These are phyloP conservation scores for Phoma herbarum DNA, from an alignment of 2,329 filamentous ascomycete genomes.

Conservation along the genomic window DNA sequence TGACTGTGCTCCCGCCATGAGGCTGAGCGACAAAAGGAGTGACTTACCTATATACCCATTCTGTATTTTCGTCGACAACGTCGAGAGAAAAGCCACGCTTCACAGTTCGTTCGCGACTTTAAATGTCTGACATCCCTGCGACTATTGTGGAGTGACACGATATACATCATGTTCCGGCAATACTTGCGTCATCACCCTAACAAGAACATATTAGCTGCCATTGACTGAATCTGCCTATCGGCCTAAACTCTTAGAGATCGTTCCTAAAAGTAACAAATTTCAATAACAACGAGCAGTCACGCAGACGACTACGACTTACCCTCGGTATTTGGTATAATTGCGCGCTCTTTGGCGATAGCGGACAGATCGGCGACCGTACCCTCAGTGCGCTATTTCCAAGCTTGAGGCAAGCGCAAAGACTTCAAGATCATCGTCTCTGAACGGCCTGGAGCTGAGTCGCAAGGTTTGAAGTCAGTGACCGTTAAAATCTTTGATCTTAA, in stretches of 20 bases:
- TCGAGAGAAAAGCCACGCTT: neutral
- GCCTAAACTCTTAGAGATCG: neutral
- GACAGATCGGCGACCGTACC: neutral
- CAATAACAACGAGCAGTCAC: neutral
- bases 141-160: neutral
- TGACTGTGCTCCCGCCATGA: constrained; percentile 11
- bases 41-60: neutral
- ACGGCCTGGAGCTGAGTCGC: neutral
- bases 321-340: neutral
- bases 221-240: neutral
- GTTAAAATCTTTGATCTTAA: constrained; percentile 1
- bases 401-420: neutral
- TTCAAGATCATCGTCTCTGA: neutral
- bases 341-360: neutral
- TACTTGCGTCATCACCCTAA: constrained; percentile 1
- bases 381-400: neutral
- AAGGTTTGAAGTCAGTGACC: neutral
- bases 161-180: constrained; percentile 3
- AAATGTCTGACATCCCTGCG: neutral
- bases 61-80: neutral
- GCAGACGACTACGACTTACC: neutral
- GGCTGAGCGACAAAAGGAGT: neutral
- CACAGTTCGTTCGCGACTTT: neutral
- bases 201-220: neutral
- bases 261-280: neutral